These are phyloP conservation scores for Geotrichum histeridarum DNA, from an alignment of 1,139 yeast genomes.

Conservation along the genomic window DNA sequence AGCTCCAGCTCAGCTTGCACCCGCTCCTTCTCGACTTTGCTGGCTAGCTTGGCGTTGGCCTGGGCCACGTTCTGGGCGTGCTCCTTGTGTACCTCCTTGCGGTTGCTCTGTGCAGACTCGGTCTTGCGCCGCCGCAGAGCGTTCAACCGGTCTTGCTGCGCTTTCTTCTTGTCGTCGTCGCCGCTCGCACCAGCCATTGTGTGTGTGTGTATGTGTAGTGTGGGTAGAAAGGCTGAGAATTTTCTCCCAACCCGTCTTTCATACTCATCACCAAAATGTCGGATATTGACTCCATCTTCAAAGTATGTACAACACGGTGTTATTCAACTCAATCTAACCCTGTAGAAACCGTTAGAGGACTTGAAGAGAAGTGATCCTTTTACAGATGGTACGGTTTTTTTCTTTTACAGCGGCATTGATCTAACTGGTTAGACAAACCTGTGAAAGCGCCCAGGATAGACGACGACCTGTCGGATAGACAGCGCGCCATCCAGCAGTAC, in stretches of 20 bases:
- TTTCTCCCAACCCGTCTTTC: not conserved
- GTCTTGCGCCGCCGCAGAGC: constrained; percentile 19
- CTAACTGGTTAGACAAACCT: not conserved
- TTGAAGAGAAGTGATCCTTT: constrained; percentile 7
- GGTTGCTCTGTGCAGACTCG: constrained; percentile 38
- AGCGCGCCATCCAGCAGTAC: constrained; percentile 17
- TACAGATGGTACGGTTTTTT: not conserved
- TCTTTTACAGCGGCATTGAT: not conserved
- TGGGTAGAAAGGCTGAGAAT: not conserved
- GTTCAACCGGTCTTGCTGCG: constrained; percentile 11
- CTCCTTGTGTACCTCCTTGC: constrained; percentile 43
- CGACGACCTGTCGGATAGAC: not conserved
- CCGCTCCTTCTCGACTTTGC: constrained; percentile 36
- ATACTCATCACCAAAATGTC: constrained; percentile 9
- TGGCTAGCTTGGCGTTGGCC: constrained; percentile 33
- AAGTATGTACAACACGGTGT: constrained; percentile 15
- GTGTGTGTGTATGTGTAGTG: not conserved
- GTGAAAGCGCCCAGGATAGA: not conserved
- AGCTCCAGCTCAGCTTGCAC: constrained; percentile 41
- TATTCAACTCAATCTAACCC: too few species aligned
- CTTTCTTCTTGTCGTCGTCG: constrained; percentile 3
- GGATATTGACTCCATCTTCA: constrained; percentile 21
- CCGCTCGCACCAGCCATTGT: not conserved
- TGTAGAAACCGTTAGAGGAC: not conserved
- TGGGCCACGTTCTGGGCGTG: constrained; percentile 34